Evolutionary conservation across 805 yeast species (phyloP).

Genomic region (Deakozyma indianensis): DNA sequence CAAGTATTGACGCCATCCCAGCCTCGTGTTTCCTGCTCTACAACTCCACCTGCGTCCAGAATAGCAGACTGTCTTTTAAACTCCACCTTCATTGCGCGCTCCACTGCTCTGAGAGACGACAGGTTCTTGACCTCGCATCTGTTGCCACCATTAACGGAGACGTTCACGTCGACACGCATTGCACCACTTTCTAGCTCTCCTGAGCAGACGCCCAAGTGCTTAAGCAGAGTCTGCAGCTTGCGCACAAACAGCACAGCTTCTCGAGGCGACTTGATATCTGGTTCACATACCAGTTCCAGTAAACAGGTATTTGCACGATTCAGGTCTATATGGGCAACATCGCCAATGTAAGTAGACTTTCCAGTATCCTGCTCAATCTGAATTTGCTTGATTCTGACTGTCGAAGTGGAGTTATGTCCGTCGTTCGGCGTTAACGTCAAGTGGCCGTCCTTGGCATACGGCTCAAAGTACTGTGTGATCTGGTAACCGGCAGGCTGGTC

Average conservation of each 20-base stretch:
- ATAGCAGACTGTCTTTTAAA: conserved; percentile 50
- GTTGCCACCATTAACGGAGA: conserved; percentile 54
- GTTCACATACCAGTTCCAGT: conserved; percentile 82
- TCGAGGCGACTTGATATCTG: conserved; percentile 56
- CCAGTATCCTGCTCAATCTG: conserved; percentile 96
- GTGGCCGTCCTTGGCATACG: conserved; percentile 59
- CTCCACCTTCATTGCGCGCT: conserved; percentile 59
- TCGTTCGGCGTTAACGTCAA: conserved; percentile 40
- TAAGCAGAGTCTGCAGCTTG: conserved; percentile 60
- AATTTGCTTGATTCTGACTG: conserved; percentile 56
- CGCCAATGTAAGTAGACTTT: conserved; percentile 43
- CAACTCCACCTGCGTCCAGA: conserved; percentile 26
- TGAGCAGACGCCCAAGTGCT: conserved; percentile 57
- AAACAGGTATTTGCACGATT: conserved; percentile 79
- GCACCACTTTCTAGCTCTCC: conserved; percentile 94
- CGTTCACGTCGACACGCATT: conserved; percentile 85
- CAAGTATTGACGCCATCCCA: conserved; percentile 74
- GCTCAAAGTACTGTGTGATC: conserved; percentile 77
- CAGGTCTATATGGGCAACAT: conserved; percentile 45
- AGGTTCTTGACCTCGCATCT: conserved; percentile 85
- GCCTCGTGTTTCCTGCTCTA: conserved; percentile 64
- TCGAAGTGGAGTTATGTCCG: conserved; percentile 28
- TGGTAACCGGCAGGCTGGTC: conserved; percentile 97
- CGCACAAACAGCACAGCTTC: conserved; percentile 69
- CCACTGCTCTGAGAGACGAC: conserved; percentile 69